Evolutionary conservation across 225 moss, liverwort and hornwort species (phyloP), one percentile per base, ranked within the genome.

Genomic region (Sphagnum tenellum): DNA sequence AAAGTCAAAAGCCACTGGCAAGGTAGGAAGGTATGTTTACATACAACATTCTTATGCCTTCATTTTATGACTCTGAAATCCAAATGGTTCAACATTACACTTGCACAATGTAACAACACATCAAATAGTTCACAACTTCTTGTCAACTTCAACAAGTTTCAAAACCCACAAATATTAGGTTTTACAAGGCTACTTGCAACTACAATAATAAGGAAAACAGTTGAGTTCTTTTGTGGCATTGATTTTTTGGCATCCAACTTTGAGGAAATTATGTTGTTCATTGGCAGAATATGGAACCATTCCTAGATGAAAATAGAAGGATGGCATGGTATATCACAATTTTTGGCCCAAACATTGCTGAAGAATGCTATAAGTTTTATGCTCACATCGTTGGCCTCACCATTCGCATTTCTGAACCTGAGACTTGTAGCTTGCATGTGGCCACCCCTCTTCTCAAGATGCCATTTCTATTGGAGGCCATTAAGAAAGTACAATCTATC

Each of bases 281-380:
- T 52, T 48, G 4, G 45, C 2, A 82, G 66, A 13, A 7, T 3
- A 55, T 66, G 4, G 9, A 64, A 11, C 7, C 57, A 8, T 69
- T 69, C 12, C 10, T 71, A 29, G 60, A 79, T 44, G 76, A 12
- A 56, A 94, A 90, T 44, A 60, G 75, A 2, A 74, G 81, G 9
- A 85, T 82, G 50, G 82, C 87, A 12, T 94, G 90, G 86, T 88
- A 84, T 56, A 65, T 90, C 8, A 80, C 68, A 2, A 9, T 94
- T 11, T 94, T 90, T 69, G 77, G 79, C 47, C 86, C 85, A 59
- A 86, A 84, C 6, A 81, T 94, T 49, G 88, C 79, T 0, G 47
- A 84, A 0, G 86, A 83, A 58, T 88, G 89, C 60, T 90, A 80
- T 60, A 67, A 73, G 2, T 88, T 90, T 45, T 94, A 88, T 44